Evolutionary conservation across 1,139 yeast genomes (phyloP).

Genomic region (Dujonia santamariae): DNA sequence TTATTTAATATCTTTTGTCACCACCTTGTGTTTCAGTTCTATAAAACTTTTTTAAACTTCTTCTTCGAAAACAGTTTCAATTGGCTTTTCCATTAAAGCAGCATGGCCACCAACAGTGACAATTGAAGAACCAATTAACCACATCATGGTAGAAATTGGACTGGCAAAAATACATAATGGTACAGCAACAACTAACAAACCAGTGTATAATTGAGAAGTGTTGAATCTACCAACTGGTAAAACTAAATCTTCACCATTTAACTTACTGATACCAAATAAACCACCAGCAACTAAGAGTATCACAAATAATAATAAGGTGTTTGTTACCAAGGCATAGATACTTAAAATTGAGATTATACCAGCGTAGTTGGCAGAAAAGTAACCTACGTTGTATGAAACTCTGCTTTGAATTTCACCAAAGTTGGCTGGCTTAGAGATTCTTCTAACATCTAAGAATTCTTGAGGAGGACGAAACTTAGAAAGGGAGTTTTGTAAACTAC

Average conservation of each 20-base stretch:
- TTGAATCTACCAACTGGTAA: constrained; percentile 68
- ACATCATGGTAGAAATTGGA: constrained; percentile 89
- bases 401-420: constrained; percentile 88
- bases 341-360: constrained; percentile 66
- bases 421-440: constrained; percentile 86
- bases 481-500: constrained; percentile 55
- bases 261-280: constrained; percentile 69
- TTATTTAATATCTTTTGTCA: too few species aligned
- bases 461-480: constrained; percentile 83
- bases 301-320: constrained; percentile 79
- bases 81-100: constrained; percentile 92
- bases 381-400: constrained; percentile 79
- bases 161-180: constrained; percentile 93
- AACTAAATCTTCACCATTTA: constrained; percentile 78
- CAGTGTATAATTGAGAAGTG: constrained; percentile 86
- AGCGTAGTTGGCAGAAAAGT: constrained; percentile 85
- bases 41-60: constrained; percentile 38
- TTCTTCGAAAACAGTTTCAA: constrained; percentile 95
- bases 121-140: constrained; percentile 95
- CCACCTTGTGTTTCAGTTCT: not conserved
- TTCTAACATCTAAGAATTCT: constrained; percentile 88
- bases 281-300: constrained; percentile 68
- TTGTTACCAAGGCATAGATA: constrained; percentile 66
- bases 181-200: constrained; percentile 68
- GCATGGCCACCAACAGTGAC: constrained; percentile 91